Conservation (phyloP, 2,329 filamentous ascomycete species). For the Fusarium dimerum region DNA sequence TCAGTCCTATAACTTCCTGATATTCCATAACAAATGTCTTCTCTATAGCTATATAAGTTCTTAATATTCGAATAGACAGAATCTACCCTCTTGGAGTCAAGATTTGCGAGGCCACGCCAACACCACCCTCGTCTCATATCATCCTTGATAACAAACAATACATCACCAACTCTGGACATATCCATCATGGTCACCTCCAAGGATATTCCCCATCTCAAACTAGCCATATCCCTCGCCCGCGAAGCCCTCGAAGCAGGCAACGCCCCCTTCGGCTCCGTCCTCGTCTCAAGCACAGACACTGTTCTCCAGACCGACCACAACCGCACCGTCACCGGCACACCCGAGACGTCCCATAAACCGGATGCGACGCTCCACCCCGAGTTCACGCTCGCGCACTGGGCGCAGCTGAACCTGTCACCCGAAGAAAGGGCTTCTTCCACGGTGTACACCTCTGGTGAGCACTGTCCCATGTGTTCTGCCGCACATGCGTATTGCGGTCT, state of each 20-base stretch:
- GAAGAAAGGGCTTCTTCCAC: slow-evolving; percentile 40
- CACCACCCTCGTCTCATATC: too few relatives aligned
- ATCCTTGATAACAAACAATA: too few relatives aligned
- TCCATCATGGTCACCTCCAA: slow-evolving; percentile 12
- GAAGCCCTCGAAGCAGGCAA: slow-evolving; percentile 40
- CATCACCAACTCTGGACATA: too few relatives aligned
- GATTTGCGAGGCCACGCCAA: too few relatives aligned
- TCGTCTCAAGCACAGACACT: slow-evolving; percentile 29
- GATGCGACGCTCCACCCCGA: slow-evolving; percentile 39
- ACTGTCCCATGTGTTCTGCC: slow-evolving; percentile 40
- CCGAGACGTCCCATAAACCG: slow-evolving; percentile 22
- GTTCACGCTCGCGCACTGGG: slow-evolving; percentile 39
- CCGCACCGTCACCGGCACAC: slow-evolving; percentile 32
- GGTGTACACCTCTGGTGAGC: slow-evolving; percentile 41
- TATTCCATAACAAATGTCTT: too few relatives aligned
- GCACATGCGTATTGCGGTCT: slow-evolving; percentile 38
- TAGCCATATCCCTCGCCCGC: slow-evolving; percentile 33
- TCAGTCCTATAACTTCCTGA: too few relatives aligned
- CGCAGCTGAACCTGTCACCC: slow-evolving; percentile 36
- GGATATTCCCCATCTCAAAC: slow-evolving; percentile 15
- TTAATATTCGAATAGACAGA: too few relatives aligned
- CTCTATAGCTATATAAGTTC: too few relatives aligned
- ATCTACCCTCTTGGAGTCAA: too few relatives aligned
- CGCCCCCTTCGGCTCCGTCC: slow-evolving; percentile 39
- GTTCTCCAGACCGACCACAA: slow-evolving; percentile 38